phyloP scores from a whole-genome alignment of 164 flowering plant genomes.

The Santalum album region DNA sequence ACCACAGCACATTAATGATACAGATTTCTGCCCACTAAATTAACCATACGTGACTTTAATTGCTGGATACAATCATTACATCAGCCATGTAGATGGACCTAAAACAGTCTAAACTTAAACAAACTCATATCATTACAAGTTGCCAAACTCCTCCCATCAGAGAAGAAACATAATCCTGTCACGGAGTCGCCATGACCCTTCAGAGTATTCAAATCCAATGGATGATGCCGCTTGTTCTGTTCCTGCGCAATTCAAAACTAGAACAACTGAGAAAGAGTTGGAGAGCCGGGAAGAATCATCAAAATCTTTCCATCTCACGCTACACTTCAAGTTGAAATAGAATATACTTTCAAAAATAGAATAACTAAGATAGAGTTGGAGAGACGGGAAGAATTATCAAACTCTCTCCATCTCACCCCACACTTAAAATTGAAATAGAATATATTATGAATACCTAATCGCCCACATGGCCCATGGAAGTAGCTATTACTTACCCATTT shows the following conservation, averaged over 20 bases:
- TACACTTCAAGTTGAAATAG: background rate
- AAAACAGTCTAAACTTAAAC: too few species aligned
- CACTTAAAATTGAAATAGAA: too few species aligned
- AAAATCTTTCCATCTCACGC: background rate
- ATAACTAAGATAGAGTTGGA: too few species aligned
- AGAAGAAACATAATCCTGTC: slow-evolving; percentile 61
- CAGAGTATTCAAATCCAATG: slow-evolving; percentile 79
- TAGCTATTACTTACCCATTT: too few species aligned
- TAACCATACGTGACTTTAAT: background rate
- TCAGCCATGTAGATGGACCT: too few species aligned
- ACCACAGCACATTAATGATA: background rate
- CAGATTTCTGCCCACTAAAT: background rate
- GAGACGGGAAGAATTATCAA: too few species aligned
- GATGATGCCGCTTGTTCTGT: slow-evolving; percentile 71
- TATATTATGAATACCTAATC: too few species aligned
- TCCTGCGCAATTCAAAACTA: slow-evolving; percentile 33
- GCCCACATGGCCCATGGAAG: too few species aligned
- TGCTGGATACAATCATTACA: background rate
- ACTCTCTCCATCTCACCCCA: too few species aligned
- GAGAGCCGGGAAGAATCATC: background rate
- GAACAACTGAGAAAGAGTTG: background rate
- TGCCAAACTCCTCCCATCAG: slow-evolving; percentile 71
- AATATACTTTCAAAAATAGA: too few species aligned
- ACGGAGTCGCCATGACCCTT: slow-evolving; percentile 94
- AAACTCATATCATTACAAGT: slow-evolving; percentile 44